Base-by-base conservation (phyloP, 1,284 basidiomycete genomes). In the Marasmius fiardii region DNA sequence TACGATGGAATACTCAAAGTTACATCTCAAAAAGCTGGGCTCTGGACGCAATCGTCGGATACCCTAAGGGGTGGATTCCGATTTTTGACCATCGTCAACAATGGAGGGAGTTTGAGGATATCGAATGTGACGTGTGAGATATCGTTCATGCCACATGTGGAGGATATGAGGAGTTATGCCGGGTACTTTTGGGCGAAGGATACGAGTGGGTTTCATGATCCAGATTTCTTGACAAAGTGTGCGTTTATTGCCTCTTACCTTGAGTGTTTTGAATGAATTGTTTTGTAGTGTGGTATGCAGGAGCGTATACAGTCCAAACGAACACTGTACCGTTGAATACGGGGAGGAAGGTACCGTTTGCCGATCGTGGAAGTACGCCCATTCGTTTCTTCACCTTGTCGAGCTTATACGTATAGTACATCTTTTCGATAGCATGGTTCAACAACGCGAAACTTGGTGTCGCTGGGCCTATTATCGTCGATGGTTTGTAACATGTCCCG, bases 281-380 rank as follows among this genome's bases (percentile, higher is more conserved):
- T 16, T 12, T 43, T 43, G 2, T 51, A 79, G 73, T 83, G 3
- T 85, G 82, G 82, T 84, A 83, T 62, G 73, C 82, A 0, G 82
- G 82, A 6, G 82, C 81, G 5, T 85, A 83, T 61, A 85, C 82
- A 0, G 79, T 85, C 8, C 82, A 85, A 62, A 83, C 82, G 0
- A 81, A 82, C 58, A 80, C 77, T 0, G 79, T 83, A 0, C 71
- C 81, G 0, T 53, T 83, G 18, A 57, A 83, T 56, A 82, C 80
- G 0, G 82, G 82, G 2, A 68, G 82, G n/a, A 66, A 75, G 54
- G 73, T 81, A 0, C 81, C 81, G 0, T 71, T 79, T 56, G 71
- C 75, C 1, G 58, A 64, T 23, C 64, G 66, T 18, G 72, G 71
- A 57, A 64, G 59, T 60, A 21, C 34, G 58, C 16, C 12, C 26